These are phyloP conservation scores for Clavispora fructus DNA, from an alignment of 805 yeast genomes.

Conservation along the genomic window DNA sequence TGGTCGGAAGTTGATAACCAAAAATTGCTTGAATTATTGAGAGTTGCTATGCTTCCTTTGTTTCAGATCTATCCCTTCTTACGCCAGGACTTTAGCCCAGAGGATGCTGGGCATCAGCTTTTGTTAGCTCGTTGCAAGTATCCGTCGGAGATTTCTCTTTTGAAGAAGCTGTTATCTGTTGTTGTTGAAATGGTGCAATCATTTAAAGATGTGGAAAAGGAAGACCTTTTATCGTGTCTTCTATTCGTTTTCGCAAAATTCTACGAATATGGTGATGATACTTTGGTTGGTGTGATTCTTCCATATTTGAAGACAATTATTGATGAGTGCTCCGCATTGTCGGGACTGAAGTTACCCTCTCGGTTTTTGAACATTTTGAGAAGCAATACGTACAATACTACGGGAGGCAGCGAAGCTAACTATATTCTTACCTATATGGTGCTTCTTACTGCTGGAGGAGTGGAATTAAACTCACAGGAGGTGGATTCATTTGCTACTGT, in stretches of 20 bases:
- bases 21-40: constrained; percentile 72
- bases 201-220: constrained; percentile 51
- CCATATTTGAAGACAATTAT: constrained; percentile 35
- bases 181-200: constrained; percentile 57
- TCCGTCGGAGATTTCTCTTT: constrained; percentile 34
- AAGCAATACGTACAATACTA: constrained; percentile 1
- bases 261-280: constrained; percentile 39
- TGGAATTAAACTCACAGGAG: constrained; percentile 21
- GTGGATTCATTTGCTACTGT: constrained; percentile 17
- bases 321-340: constrained; percentile 13
- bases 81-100: constrained; percentile 38
- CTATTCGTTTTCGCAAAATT: constrained; percentile 57
- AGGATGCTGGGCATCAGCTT: constrained; percentile 20
- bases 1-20: background rate
- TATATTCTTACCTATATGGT: constrained; percentile 31
- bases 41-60: constrained; percentile 63
- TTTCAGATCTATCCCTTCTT: constrained; percentile 57
- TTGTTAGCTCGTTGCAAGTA: constrained; percentile 25
- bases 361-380: constrained; percentile 17
- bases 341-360: constrained; percentile 17
- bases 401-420: constrained; percentile 13
- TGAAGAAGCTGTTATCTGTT: constrained; percentile 46
- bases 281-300: constrained; percentile 44
- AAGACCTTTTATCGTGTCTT: constrained; percentile 68
- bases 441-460: constrained; percentile 31